These are phyloP conservation scores for Tylopilus sp. DNA, from an alignment of 768 basidiomycete genomes.

Conservation along the genomic window DNA sequence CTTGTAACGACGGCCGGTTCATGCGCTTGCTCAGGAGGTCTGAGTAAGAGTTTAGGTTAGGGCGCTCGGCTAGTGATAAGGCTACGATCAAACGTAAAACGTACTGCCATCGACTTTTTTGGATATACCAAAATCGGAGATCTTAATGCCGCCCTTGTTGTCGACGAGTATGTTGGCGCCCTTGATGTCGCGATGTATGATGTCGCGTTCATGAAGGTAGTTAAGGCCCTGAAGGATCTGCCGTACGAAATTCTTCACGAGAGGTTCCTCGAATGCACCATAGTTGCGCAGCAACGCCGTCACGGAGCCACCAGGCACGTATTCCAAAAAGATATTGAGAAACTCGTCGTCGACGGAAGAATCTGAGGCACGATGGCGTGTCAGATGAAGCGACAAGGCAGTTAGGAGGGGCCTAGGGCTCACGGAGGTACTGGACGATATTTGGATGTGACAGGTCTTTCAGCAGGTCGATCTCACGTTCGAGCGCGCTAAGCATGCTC, in stretches of 20 bases:
- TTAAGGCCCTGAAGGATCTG: constrained; percentile 87
- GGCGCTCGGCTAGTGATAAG: not conserved
- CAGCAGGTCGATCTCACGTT: constrained; percentile 91
- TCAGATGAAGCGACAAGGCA: not conserved
- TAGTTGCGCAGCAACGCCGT: constrained; percentile 85
- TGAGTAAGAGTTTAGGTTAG: constrained; percentile 8
- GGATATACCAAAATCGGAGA: constrained; percentile 94
- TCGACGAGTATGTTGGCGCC: constrained; percentile 98
- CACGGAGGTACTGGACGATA: constrained; percentile 97
- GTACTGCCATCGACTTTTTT: constrained; percentile 96
- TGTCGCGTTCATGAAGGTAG: constrained; percentile 90
- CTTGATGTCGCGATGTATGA: constrained; percentile 98
- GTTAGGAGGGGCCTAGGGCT: constrained; percentile 27
- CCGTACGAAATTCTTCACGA: constrained; percentile 89
- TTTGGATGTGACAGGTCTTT: constrained; percentile 92
- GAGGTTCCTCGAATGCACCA: constrained; percentile 89
- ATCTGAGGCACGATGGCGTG: constrained; percentile 46
- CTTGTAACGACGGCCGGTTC: constrained; percentile 91
- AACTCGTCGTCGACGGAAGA: constrained; percentile 89
- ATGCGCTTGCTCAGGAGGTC: constrained; percentile 58
- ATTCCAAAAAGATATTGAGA: constrained; percentile 96
- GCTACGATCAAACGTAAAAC: constrained; percentile 25
- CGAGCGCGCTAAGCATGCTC: constrained; percentile 87
- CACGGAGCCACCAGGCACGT: constrained; percentile 94
- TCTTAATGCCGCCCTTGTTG: constrained; percentile 97